Base-by-base conservation (phyloP, 441 rosid species). In the Melastoma candidum region DNA sequence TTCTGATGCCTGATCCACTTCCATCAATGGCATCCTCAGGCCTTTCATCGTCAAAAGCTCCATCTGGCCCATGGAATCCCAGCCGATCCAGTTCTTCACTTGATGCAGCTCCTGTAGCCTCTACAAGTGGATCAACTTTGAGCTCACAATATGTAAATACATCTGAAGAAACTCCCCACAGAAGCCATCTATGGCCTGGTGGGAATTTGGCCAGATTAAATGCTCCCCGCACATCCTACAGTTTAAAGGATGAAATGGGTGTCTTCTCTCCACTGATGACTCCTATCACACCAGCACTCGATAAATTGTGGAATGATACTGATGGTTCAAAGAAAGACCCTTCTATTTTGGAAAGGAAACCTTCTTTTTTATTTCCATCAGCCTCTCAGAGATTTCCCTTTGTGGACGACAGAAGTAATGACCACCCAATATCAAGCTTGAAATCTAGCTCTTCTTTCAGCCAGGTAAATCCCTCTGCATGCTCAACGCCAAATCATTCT, bases 1-100 rank as follows among this genome's bases (percentile, higher is more conserved):
- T 78, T 71, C 81, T 86, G 66, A 89, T 89, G 90, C 98, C 98
- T 11, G 98, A 93, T 47, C 96, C 97, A 11, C 90, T 92, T 71
- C 94, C 96, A 49, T 85, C 89, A 12, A 57, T 74, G 63, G 58
- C 88, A 75, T 66, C 85, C 47, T 68, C 82, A 26, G 68, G 73
- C 60, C 71, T 70, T 67, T 60, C 85, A 59, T 72, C 70, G 25
- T 66, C 95, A 41, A 64, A 85, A 32, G 48, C 77, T 25, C 61
- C 59, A 29, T 65, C 79, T 26, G 79, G 83, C 59, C 60, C 85
- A 58, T 80, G 80, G 53, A 60, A 64, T 57, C 32, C 55, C 58
- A 63, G 69, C 29, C 74, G 71, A 25, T 69, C 76, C 54, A 67
- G 64, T 70, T 44, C 70, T 54, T 59, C 70, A 26, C 29, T 49